Base-by-base conservation (phyloP, 495 filamentous ascomycete species). In the Amniculicola lignicola region DNA sequence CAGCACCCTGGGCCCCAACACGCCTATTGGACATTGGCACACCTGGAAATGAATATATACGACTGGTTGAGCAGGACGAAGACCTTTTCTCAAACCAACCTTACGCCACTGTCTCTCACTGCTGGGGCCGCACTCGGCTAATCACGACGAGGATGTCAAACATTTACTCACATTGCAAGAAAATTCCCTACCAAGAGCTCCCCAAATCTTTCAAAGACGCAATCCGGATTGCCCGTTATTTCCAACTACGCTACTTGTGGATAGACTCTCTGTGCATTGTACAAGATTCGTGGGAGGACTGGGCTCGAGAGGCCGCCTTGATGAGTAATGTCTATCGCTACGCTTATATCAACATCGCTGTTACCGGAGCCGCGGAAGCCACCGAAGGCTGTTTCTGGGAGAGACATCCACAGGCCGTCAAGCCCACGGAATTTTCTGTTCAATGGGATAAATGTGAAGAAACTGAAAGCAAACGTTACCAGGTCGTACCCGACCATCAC, bases 211-310 rank as follows among this genome's bases (percentile, higher is more conserved):
- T 59, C 31, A 23, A 15, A n/a, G 59, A 62, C 37, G 59, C 59
- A 18, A 29, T 62, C 1, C 10, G 12, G 2, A 22, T 59, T 35
- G 28, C 46, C 3, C 11, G 23, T 15, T 7, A 4, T 7, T 25
- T 62, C 5, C 51, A 55, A 10, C 6, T 46, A 6, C 35, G 18
- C 5, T 63, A 61, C 48, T 41, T 63, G 7, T 63, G 61, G 61
- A 63, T 63, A 28, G 57, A 62, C n/a, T n/a, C n/a, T n/a, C n/a
- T n/a, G n/a, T n/a, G n/a, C n/a, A n/a, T n/a, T n/a, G n/a, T n/a
- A n/a, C 12, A 40, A 3, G 28, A 3, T 33, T 14, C 36, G 22
- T 14, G 10, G 23, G 43, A 27, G 10, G 49, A 53, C 18, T 53
- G 49, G 49, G 36, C 36, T 31, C 7, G 21, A n/a, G 49, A 53